Conservation (phyloP, 176 grass and related monocot species). For the Musa schizocarpa region DNA sequence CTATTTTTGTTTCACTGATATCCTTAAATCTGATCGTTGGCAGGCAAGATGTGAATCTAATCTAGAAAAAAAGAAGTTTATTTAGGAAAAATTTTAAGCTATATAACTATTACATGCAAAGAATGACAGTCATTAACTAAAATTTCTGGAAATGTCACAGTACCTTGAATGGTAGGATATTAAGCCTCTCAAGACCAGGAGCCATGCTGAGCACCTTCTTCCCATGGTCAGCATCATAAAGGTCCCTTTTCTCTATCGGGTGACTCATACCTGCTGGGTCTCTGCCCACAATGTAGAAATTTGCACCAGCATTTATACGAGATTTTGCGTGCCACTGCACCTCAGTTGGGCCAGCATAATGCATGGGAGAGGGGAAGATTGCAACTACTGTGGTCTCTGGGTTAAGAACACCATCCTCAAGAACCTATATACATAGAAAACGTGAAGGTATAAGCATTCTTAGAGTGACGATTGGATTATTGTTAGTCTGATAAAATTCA, state of each 20-base stretch:
- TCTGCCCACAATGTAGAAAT: constrained; percentile 98
- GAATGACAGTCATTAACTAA: neutral
- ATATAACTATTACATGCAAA: neutral
- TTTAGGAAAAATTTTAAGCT: too few relatives aligned
- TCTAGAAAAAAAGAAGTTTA: too few relatives aligned
- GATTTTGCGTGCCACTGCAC: constrained; percentile 98
- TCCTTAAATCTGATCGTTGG: too few relatives aligned
- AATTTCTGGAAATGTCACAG: neutral
- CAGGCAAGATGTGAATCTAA: too few relatives aligned
- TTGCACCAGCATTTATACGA: constrained; percentile 90
- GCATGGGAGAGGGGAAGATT: constrained; percentile 97
- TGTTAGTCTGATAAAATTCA: too few relatives aligned
- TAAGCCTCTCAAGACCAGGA: constrained; percentile 87
- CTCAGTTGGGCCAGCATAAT: constrained; percentile 95
- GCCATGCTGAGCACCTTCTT: constrained; percentile 95
- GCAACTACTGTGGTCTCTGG: constrained; percentile 91
- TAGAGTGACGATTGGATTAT: too few relatives aligned
- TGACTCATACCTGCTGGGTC: constrained; percentile 95
- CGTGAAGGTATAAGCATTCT: neutral
- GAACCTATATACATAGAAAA: constrained; percentile 42
- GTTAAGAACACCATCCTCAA: constrained; percentile 89
- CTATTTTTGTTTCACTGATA: too few relatives aligned
- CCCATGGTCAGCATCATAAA: constrained; percentile 97
- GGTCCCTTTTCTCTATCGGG: constrained; percentile 65
- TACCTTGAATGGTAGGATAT: constrained; percentile 98